These are phyloP conservation scores for Pelargonium citronellum DNA, from an alignment of 441 rosid species.

Conservation along the genomic window DNA sequence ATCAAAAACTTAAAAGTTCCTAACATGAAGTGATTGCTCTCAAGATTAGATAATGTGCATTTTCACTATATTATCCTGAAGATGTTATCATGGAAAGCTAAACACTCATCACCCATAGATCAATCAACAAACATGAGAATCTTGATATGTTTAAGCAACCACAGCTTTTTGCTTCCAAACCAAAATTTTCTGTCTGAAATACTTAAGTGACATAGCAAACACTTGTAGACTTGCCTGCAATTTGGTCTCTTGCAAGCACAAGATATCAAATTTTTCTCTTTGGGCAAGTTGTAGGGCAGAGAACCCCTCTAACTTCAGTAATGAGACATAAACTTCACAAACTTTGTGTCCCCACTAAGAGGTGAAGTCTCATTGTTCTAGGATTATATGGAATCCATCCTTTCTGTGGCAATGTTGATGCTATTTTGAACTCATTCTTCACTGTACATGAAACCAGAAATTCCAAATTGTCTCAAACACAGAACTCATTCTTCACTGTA, in stretches of 20 bases:
- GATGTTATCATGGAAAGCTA: no score
- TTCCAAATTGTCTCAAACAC: no score
- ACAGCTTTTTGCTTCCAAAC: no score
- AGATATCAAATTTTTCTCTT: slow-evolving; percentile 70
- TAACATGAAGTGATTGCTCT: no score
- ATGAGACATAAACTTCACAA: slow-evolving; percentile 60
- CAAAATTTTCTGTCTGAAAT: no score
- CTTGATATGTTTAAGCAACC: not conserved
- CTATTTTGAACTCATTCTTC: no score
- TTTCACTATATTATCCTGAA: no score
- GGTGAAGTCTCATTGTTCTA: slow-evolving; percentile 62
- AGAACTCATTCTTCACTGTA: no score
- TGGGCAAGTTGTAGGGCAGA: slow-evolving; percentile 74
- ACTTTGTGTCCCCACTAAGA: slow-evolving; percentile 38
- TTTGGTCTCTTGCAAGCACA: slow-evolving; percentile 95
- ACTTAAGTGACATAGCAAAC: not conserved
- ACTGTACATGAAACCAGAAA: no score
- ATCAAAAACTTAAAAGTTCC: no score
- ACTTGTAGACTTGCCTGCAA: slow-evolving; percentile 48
- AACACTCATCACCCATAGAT: no score
- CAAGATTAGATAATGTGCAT: no score
- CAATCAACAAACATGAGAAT: not conserved
- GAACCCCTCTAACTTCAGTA: slow-evolving; percentile 61
- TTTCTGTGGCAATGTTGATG: slow-evolving; percentile 85
- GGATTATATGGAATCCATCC: slow-evolving; percentile 82